A percentile compares a stretch with the other conserved stretches of the same genome.
Conservation (phyloP, 78 protist genomes). For the Speleostelium caveatum region DNA sequence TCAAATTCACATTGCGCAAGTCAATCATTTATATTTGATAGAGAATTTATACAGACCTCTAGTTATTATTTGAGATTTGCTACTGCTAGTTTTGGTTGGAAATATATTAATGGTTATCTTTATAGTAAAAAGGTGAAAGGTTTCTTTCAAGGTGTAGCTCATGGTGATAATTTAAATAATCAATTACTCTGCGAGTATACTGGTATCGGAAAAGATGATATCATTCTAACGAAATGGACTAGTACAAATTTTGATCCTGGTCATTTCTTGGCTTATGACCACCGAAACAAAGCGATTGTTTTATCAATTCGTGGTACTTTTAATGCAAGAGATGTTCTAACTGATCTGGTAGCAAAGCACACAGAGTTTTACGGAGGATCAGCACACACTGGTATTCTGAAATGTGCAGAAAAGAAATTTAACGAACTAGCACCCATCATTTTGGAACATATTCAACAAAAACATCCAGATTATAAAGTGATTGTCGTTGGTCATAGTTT, state of each 20-base stretch:
- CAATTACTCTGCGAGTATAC: constrained; percentile 46
- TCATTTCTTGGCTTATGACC: constrained; percentile 57
- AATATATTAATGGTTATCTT: constrained; percentile 44
- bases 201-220: constrained; percentile 46
- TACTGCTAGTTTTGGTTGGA: constrained; percentile 62
- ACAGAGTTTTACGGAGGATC: constrained; percentile 27
- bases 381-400: constrained; percentile 73
- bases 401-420: constrained; percentile 63
- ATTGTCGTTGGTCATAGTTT: constrained; percentile 72
- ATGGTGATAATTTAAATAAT: constrained; percentile 44
- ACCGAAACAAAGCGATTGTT: constrained; percentile 22
- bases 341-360: constrained; percentile 74
- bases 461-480: constrained; percentile 24
- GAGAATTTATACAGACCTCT: constrained; percentile 19
- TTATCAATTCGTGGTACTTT: constrained; percentile 79
- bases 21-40: constrained; percentile 18
- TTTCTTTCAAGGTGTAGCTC: constrained; percentile 44
- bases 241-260: constrained; percentile 70
- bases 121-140: constrained; percentile 5
- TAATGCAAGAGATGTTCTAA: constrained; percentile 62
- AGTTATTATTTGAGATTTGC: constrained; percentile 49
- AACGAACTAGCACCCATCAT: constrained; percentile 16
- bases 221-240: constrained; percentile 25
- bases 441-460: background rate
- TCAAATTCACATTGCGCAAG: constrained; percentile 43